phyloP scores from a whole-genome alignment of 768 basidiomycete genomes.

The Trametes cubensis region DNA sequence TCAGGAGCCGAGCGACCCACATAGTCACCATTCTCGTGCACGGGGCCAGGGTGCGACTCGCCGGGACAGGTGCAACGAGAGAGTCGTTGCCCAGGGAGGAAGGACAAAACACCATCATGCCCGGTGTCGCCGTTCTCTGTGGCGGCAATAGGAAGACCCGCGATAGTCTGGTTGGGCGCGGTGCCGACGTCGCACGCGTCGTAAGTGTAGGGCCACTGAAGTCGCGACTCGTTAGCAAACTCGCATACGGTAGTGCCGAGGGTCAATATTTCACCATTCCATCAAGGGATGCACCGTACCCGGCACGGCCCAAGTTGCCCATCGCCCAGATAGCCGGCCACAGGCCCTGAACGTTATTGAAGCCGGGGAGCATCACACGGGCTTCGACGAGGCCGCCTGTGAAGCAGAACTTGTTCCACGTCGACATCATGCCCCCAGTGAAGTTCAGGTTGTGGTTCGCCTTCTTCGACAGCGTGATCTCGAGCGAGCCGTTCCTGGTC shows the following conservation, averaged over 20 bases:
- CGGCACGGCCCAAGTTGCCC: slow-evolving; percentile 66
- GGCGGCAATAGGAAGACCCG: slow-evolving; percentile 65
- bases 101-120: slow-evolving; percentile 59
- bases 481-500: slow-evolving; percentile 44
- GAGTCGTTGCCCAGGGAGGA: slow-evolving; percentile 32
- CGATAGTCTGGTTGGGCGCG: slow-evolving; percentile 74
- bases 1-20: slow-evolving; percentile 71
- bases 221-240: background rate
- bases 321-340: slow-evolving; percentile 64
- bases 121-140: slow-evolving; percentile 53
- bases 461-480: slow-evolving; percentile 60
- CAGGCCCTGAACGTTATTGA: slow-evolving; percentile 60
- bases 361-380: slow-evolving; percentile 65
- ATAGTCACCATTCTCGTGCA: slow-evolving; percentile 54
- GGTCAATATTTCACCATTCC: slow-evolving; percentile 43
- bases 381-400: slow-evolving; percentile 78
- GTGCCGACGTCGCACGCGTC: slow-evolving; percentile 85
- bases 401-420: slow-evolving; percentile 88
- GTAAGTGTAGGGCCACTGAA: slow-evolving; percentile 67
- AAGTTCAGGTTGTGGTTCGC: slow-evolving; percentile 46
- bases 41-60: slow-evolving; percentile 56
- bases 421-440: slow-evolving; percentile 49
- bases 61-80: slow-evolving; percentile 51
- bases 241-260: background rate
- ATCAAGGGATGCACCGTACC: slow-evolving; percentile 66